Evolutionary conservation across 2,329 filamentous ascomycete species (phyloP).

Genomic region (Emmonsia crescens): DNA sequence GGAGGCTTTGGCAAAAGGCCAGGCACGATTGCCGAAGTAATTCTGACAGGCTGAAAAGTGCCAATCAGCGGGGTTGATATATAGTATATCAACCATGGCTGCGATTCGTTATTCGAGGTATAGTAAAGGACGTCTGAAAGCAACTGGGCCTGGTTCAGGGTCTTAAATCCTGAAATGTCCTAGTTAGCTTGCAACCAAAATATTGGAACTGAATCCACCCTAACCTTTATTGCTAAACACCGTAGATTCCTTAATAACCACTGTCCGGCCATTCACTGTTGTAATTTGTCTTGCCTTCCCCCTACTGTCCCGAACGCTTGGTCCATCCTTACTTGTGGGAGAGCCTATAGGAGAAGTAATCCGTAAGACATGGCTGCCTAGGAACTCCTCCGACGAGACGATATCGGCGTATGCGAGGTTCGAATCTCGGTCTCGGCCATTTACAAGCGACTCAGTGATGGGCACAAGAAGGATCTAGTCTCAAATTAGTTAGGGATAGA

Average conservation of each 20-base stretch:
- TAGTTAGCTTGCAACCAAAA: slow-evolving; percentile 16
- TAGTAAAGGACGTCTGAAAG: slow-evolving; percentile 79
- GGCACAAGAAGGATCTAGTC: slow-evolving; percentile 74
- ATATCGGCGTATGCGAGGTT: slow-evolving; percentile 67
- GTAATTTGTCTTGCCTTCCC: slow-evolving; percentile 91
- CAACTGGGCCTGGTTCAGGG: slow-evolving; percentile 77
- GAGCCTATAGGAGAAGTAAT: slow-evolving; percentile 48
- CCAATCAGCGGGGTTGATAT: slow-evolving; percentile 84
- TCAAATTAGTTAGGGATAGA: slow-evolving; percentile 7
- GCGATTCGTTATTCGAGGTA: slow-evolving; percentile 74
- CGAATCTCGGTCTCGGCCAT: slow-evolving; percentile 76
- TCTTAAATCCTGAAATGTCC: slow-evolving; percentile 64
- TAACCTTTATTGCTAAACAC: slow-evolving; percentile 94
- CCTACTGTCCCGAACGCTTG: slow-evolving; percentile 70
- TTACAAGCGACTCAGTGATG: slow-evolving; percentile 81
- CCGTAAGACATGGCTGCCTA: slow-evolving; percentile 91
- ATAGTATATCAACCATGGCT: slow-evolving; percentile 94
- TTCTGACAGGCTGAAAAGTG: slow-evolving; percentile 63
- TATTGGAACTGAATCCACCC: slow-evolving; percentile 10
- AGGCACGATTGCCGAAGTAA: slow-evolving; percentile 52
- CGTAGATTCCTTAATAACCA: slow-evolving; percentile 86
- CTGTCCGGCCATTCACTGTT: slow-evolving; percentile 82
- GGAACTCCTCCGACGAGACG: slow-evolving; percentile 82
- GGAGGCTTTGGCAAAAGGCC: slow-evolving; percentile 25
- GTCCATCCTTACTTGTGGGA: slow-evolving; percentile 41